A percentile compares a stretch with the other conserved stretches of the same genome.
Evolutionary conservation across 108 stramenopile genomes (phyloP).

Genomic region (Aurantiochytrium sp.): DNA sequence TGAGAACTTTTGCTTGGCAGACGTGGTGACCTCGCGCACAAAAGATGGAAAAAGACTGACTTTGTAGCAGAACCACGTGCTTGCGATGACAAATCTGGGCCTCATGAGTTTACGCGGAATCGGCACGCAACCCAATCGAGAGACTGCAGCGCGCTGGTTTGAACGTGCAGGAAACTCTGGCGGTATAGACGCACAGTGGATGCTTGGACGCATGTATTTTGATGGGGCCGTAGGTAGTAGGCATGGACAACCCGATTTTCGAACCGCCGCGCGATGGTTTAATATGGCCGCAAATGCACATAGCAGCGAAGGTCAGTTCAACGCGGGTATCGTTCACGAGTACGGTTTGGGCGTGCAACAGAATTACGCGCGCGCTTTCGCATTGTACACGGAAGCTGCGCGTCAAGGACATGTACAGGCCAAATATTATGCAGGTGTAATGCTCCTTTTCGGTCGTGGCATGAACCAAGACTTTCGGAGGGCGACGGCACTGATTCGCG

Average conservation of each 20-base stretch:
- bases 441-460: not conserved
- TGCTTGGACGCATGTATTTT: conserved; percentile 1
- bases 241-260: not conserved
- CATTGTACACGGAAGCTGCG: not conserved
- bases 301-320: not conserved
- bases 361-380: not conserved
- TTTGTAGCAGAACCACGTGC: not conserved
- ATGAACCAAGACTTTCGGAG: not conserved
- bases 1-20: not conserved
- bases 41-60: not conserved
- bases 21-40: not conserved
- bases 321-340: not conserved
- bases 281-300: not conserved
- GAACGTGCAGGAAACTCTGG: not conserved
- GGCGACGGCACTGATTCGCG: not conserved
- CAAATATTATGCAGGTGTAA: not conserved
- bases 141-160: not conserved
- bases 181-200: not conserved
- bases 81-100: not conserved
- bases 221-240: not conserved
- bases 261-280: not conserved
- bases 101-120: not conserved
- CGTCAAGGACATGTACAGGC: not conserved
- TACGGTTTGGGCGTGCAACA: not conserved
- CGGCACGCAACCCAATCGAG: not conserved